These are phyloP conservation scores for Leccinum aurantiacum DNA, from an alignment of 768 basidiomycete species.

Conservation along the genomic window DNA sequence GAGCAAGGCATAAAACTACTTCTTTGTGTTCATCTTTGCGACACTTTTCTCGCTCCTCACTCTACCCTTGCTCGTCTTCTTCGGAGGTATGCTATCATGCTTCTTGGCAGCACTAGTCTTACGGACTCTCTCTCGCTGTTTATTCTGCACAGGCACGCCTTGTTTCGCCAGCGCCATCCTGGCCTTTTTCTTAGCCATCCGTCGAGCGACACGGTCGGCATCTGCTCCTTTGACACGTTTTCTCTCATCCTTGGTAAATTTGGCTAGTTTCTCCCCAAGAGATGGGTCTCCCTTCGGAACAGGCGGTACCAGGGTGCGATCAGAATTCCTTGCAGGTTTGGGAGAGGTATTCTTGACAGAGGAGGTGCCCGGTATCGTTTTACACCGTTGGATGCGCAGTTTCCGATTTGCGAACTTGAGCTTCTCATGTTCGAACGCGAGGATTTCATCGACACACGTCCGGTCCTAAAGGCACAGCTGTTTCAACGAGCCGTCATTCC, in stretches of 20 bases:
- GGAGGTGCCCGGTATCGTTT: constrained; percentile 52
- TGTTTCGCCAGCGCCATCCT: constrained; percentile 50
- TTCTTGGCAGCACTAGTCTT: constrained; percentile 37
- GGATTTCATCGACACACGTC: constrained; percentile 88
- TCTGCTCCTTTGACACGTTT: constrained; percentile 80
- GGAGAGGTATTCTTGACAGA: constrained; percentile 17
- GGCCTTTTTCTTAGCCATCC: constrained; percentile 89
- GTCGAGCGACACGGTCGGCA: constrained; percentile 75
- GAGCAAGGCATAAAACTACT: constrained; percentile 31
- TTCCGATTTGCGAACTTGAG: constrained; percentile 93
- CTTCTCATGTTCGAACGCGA: constrained; percentile 73
- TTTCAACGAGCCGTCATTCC: constrained; percentile 1
- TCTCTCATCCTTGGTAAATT: constrained; percentile 81
- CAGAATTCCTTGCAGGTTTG: constrained; percentile 8
- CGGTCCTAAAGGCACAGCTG: constrained; percentile 57
- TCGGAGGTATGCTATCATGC: constrained; percentile 10
- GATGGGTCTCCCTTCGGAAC: constrained; percentile 77
- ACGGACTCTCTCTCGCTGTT: constrained; percentile 49
- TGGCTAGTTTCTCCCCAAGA: constrained; percentile 75
- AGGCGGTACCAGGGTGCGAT: constrained; percentile 11
- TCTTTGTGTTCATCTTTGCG: constrained; percentile 58
- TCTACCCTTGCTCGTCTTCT: constrained; percentile 42
- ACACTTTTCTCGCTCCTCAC: constrained; percentile 55
- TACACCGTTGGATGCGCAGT: constrained; percentile 89
- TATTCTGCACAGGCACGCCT: constrained; percentile 38